Conservation (phyloP, 1,139 yeast genomes). For the Magnusiomyces tetraspermus region DNA sequence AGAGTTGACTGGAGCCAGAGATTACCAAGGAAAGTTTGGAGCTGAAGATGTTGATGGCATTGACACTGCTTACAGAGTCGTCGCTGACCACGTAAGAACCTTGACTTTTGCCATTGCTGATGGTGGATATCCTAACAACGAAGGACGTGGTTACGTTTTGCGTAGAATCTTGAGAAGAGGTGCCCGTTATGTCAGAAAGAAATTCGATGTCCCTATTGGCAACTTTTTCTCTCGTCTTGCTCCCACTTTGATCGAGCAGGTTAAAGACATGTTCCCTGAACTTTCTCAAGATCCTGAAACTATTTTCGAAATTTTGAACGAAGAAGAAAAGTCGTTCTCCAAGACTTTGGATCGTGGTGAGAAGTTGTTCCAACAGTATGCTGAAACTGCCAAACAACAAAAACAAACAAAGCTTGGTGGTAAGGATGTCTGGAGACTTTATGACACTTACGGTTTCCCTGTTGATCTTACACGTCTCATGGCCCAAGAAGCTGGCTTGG, state of each 20-base stretch:
- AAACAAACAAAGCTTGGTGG: constrained; percentile 76
- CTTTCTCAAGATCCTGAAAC: constrained; percentile 59
- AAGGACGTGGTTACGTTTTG: constrained; percentile 96
- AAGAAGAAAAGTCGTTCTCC: constrained; percentile 93
- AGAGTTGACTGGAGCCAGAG: constrained; percentile 87
- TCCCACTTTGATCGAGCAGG: constrained; percentile 87
- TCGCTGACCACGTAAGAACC: constrained; percentile 97
- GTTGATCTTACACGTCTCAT: constrained; percentile 93
- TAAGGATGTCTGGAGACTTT: constrained; percentile 94
- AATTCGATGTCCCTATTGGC: constrained; percentile 93
- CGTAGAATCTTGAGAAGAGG: constrained; percentile 98
- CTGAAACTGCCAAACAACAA: constrained; percentile 66
- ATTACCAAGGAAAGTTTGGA: constrained; percentile 88
- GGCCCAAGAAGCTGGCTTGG: constrained; percentile 98
- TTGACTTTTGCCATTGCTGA: constrained; percentile 92
- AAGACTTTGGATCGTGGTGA: constrained; percentile 97
- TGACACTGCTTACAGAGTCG: constrained; percentile 95
- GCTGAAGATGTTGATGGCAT: constrained; percentile 86
- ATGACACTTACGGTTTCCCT: constrained; percentile 98
- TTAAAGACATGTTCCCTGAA: constrained; percentile 85
- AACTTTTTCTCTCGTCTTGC: constrained; percentile 72
- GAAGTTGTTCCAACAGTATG: constrained; percentile 87
- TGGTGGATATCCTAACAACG: constrained; percentile 98
- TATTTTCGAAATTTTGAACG: constrained; percentile 83
- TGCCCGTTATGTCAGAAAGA: constrained; percentile 91